Evolutionary conservation across 768 basidiomycete species (phyloP).

Genomic region (Clitopilus passeckerianus): DNA sequence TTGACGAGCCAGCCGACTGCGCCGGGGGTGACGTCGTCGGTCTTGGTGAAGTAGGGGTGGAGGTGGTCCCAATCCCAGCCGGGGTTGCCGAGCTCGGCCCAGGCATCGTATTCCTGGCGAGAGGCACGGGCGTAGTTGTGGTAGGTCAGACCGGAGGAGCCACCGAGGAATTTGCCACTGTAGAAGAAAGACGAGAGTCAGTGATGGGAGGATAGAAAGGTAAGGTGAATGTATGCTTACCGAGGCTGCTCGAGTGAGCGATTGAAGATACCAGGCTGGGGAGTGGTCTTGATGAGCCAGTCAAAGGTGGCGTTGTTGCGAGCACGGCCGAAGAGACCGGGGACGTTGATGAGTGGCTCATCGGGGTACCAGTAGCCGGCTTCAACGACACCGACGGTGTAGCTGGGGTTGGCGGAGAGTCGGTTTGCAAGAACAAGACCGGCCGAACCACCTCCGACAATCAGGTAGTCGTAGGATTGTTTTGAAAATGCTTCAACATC

Average conservation of each 20-base stretch:
- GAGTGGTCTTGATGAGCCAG: conserved; percentile 6
- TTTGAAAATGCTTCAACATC: conserved; percentile 6
- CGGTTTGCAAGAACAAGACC: conserved; percentile 18
- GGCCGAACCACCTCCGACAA: conserved; percentile 12
- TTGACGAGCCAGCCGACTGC: conserved; percentile 6
- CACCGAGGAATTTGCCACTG: conserved; percentile 13
- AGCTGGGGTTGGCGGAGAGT: conserved; percentile 16
- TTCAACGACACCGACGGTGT: conserved; percentile 23
- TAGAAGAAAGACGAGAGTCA: background rate
- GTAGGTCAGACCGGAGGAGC: conserved; percentile 10
- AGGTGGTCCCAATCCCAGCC: conserved; percentile 17
- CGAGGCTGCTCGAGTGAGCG: conserved; percentile 11
- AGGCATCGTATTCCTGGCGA: conserved; percentile 12
- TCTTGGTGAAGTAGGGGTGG: conserved; percentile 14
- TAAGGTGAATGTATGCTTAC: conserved; percentile 1
- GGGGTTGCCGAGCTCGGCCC: conserved; percentile 16
- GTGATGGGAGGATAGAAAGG: background rate
- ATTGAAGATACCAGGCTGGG: conserved; percentile 8
- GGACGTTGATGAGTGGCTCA: conserved; percentile 11
- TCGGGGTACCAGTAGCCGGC: conserved; percentile 18
- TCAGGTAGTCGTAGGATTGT: conserved; percentile 10
- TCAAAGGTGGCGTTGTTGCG: conserved; percentile 5
- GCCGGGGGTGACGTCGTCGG: conserved; percentile 7
- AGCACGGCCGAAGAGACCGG: conserved; percentile 7
- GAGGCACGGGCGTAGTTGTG: conserved; percentile 8